Conservation (phyloP, 1,139 yeast species). For the Wickerhamomyces sp. region DNA sequence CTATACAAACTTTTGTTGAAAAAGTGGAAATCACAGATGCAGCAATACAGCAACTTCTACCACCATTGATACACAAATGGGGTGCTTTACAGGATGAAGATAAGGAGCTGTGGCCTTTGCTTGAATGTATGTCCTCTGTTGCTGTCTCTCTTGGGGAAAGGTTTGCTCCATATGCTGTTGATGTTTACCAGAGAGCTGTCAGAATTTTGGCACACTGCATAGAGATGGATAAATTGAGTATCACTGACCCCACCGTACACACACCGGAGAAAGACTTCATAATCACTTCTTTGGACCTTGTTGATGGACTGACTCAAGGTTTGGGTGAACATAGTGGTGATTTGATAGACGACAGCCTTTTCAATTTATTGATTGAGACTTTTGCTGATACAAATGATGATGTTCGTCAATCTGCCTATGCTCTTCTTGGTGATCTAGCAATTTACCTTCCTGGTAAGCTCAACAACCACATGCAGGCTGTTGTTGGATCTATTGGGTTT, state of each 20-base stretch:
- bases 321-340: slow-evolving; percentile 59
- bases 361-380: slow-evolving; percentile 64
- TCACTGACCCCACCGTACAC: slow-evolving; percentile 61
- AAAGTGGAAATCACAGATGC: slow-evolving; percentile 51
- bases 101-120: slow-evolving; percentile 80
- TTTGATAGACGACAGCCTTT: slow-evolving; percentile 46
- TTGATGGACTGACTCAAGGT: slow-evolving; percentile 93
- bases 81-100: slow-evolving; percentile 67
- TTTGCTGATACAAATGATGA: slow-evolving; percentile 75
- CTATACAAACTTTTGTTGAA: slow-evolving; percentile 88
- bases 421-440: slow-evolving; percentile 83
- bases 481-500: slow-evolving; percentile 61
- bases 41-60: slow-evolving; percentile 61
- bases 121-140: slow-evolving; percentile 89
- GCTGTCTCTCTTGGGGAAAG: slow-evolving; percentile 82
- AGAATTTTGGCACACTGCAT: slow-evolving; percentile 66
- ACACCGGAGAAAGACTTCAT: slow-evolving; percentile 89
- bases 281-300: slow-evolving; percentile 81
- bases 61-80: slow-evolving; percentile 83
- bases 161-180: slow-evolving; percentile 86
- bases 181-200: slow-evolving; percentile 79
- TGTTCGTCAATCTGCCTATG: slow-evolving; percentile 90
- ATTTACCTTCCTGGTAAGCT: slow-evolving; percentile 47
- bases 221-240: slow-evolving; percentile 59
- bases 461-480: slow-evolving; percentile 49